Percentiles rank a stretch among this genome's conserved stretches.
Conservation (phyloP, 108 stramenopile genomes). For the Skeletonema tropicum region DNA sequence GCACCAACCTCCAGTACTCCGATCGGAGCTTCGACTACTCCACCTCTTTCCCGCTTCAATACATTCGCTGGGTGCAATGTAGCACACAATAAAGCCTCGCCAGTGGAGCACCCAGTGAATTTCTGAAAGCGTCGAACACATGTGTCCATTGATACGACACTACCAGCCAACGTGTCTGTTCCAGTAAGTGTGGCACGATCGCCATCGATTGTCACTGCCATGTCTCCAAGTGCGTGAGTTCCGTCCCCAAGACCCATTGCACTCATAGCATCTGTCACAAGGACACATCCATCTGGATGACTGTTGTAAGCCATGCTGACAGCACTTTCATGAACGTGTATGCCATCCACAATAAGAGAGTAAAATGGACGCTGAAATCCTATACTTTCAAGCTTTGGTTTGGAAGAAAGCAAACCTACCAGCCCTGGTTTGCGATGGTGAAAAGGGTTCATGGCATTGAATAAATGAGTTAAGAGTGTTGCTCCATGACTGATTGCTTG, state of each 20-base stretch:
- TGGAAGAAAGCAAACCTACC: constrained; percentile 49
- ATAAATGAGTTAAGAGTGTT: constrained; percentile 60
- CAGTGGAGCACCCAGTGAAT: constrained; percentile 53
- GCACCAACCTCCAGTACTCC: constrained; percentile 40
- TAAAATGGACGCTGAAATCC: constrained; percentile 22
- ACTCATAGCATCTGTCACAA: constrained; percentile 71
- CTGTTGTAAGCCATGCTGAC: constrained; percentile 54
- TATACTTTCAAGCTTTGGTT: constrained; percentile 4
- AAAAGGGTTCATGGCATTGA: constrained; percentile 67
- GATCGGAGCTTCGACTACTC: not conserved
- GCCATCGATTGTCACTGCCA: constrained; percentile 36
- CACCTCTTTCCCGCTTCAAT: constrained; percentile 21
- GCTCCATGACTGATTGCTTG: constrained; percentile 52
- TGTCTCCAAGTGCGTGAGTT: constrained; percentile 35
- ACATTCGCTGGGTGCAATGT: constrained; percentile 56
- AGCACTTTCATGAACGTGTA: constrained; percentile 53
- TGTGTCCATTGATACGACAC: constrained; percentile 54
- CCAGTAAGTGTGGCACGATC: constrained; percentile 45
- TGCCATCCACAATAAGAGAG: constrained; percentile 56
- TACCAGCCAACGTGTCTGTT: constrained; percentile 64
- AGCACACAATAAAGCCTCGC: constrained; percentile 52
- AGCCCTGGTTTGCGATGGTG: constrained; percentile 71
- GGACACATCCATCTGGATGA: constrained; percentile 53
- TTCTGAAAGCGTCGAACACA: constrained; percentile 49
- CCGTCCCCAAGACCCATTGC: constrained; percentile 64